Percentiles rank a stretch among this genome's conserved stretches.
Evolutionary conservation across 140 eudicot species (phyloP).

Genomic region (Bidens hawaiensis): DNA sequence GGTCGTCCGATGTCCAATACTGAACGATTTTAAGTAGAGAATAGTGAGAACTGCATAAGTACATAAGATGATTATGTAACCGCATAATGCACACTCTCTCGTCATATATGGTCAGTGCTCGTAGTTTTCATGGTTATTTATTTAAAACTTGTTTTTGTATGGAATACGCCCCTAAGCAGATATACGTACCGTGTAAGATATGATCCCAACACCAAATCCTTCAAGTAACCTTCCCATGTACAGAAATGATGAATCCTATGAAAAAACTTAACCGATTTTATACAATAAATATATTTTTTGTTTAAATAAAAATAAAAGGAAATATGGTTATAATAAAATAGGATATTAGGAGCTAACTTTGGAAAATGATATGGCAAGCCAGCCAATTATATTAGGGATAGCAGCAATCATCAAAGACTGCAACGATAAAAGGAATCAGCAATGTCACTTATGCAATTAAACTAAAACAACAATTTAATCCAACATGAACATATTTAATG

Average conservation of each 20-base stretch:
- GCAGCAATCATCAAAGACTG: conserved; percentile 95
- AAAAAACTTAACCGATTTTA: neutral
- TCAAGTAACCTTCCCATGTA: conserved; percentile 93
- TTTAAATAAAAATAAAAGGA: conserved; percentile 11
- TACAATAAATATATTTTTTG: neutral
- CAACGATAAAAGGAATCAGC: conserved; percentile 17
- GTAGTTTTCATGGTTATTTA: too few relatives aligned
- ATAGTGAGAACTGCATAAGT: neutral
- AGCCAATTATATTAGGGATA: conserved; percentile 83
- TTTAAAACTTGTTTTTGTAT: neutral
- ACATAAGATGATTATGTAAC: too few relatives aligned
- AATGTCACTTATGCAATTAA: conserved; percentile 6
- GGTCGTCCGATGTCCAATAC: neutral
- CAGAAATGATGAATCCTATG: conserved; percentile 73
- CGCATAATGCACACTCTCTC: too few relatives aligned
- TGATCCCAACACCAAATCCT: conserved; percentile 96
- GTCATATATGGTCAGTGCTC: too few relatives aligned
- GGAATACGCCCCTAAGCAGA: neutral
- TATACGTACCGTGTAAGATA: conserved; percentile 65
- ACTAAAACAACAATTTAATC: neutral
- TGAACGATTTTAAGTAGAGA: neutral
- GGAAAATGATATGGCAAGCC: conserved; percentile 88
- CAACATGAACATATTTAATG: conserved; percentile 7
- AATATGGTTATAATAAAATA: neutral
- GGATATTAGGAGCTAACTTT: conserved; percentile 48